These are phyloP conservation scores for Penicillium argentinense DNA, from an alignment of 495 filamentous ascomycete species.

Conservation along the genomic window DNA sequence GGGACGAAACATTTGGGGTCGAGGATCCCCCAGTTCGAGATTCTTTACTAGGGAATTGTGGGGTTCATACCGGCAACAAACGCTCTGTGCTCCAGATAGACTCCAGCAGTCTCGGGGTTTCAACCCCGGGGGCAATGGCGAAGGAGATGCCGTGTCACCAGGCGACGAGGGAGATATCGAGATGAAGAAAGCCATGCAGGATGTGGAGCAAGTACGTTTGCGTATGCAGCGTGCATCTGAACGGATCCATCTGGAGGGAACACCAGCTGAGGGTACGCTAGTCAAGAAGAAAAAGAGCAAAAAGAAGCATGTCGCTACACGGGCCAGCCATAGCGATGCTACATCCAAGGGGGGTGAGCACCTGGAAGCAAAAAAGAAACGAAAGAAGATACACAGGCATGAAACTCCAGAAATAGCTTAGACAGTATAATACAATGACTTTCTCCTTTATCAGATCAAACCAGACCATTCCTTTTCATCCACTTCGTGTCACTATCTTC, in stretches of 20 bases:
- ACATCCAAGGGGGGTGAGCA: background rate
- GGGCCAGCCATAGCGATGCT: too few relatives aligned
- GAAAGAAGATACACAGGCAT: constrained; percentile 15
- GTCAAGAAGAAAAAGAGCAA: constrained; percentile 70
- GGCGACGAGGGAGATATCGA: constrained; percentile 69
- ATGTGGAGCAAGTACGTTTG: constrained; percentile 79
- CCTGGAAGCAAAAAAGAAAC: constrained; percentile 12
- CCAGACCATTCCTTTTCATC: too few relatives aligned
- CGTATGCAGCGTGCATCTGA: constrained; percentile 93
- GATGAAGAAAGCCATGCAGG: constrained; percentile 79
- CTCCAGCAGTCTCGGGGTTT: constrained; percentile 66
- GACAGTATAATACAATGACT: constrained; percentile 1
- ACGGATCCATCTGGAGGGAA: constrained; percentile 69
- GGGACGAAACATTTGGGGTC: constrained; percentile 54
- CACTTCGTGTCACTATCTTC: too few relatives aligned
- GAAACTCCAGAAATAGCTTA: background rate
- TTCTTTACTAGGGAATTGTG: constrained; percentile 6
- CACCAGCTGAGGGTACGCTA: constrained; percentile 67
- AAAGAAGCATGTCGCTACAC: too few relatives aligned
- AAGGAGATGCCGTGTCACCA: too few relatives aligned
- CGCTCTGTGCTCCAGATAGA: constrained; percentile 75
- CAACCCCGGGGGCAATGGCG: background rate
- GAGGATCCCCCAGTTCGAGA: constrained; percentile 36
- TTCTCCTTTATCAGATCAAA: background rate
- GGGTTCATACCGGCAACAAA: constrained; percentile 40